Evolutionary conservation across 2,329 filamentous ascomycete species (phyloP), one percentile per base, ranked within the genome.

Genomic region (Colletotrichum aenigma): DNA sequence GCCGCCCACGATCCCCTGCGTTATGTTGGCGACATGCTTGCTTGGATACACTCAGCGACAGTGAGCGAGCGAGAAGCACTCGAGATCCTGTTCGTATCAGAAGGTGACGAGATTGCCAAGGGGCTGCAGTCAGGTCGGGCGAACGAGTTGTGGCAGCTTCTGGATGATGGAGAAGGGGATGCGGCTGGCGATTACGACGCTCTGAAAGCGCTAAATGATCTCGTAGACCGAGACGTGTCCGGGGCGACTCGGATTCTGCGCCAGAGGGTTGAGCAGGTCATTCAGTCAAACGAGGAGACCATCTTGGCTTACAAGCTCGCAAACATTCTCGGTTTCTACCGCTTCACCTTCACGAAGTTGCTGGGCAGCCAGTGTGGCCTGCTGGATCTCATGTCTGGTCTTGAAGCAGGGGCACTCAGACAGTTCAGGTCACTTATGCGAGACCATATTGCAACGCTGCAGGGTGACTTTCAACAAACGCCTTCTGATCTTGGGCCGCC

Each of bases 11-110:
- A 99, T 81, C 93, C 95, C 2, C 86, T 98, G 30, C 92, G 97
- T 24, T 98, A 98, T 83, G 93, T 97, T 4, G 96, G 97, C 69
- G 97, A 99, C 82, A 99, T 99, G 96, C 90, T 99, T 16, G 97
- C 97, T 7, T 99, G 97, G 97, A 93, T 94, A 7, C 97, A 99
- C 83, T 98, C 97, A 1, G 94, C 96, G 4, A 94, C 96, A 0
- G 97, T 99, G 1, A 97, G 96, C 36, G 97, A 99, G 84, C 91
- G 95, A 68, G 97, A 99, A 84, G 96, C 96, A 0, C 88, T 99
- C 7, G 96, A 98, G 83, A 92, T 95, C 3, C 88, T 99, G 1
- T 99, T 99, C 81, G 93, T 98, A 56, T 94, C 94, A 0, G 96
- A 98, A 77, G 96, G 95, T 3, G 94, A 97, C 77, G 95, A 98